These are phyloP conservation scores for Moesziomyces aphidis DNA, from an alignment of 1,284 basidiomycete species.

Conservation along the genomic window DNA sequence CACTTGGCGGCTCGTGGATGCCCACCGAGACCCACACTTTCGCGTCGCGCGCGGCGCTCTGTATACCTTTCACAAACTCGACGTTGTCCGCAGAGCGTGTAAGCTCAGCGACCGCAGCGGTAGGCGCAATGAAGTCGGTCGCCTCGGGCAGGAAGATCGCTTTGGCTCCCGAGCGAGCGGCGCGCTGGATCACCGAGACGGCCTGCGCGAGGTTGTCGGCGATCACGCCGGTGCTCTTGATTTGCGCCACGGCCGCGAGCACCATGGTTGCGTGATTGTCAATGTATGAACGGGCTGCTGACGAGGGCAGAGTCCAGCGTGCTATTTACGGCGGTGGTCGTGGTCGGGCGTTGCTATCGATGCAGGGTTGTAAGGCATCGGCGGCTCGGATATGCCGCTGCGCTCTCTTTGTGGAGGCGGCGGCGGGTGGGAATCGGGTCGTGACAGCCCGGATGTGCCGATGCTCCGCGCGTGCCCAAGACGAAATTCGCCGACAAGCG, in stretches of 20 bases:
- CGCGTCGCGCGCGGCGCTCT: constrained; percentile 67
- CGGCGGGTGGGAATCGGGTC: not conserved
- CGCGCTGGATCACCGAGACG: constrained; percentile 62
- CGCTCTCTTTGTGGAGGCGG: not conserved
- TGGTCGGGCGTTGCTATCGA: no score
- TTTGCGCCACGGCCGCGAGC: constrained; percentile 62
- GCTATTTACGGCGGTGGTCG: no score
- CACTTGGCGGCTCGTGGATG: constrained; percentile 70
- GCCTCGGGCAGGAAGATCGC: constrained; percentile 71
- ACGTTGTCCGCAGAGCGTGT: constrained; percentile 55
- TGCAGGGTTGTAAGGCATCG: no score
- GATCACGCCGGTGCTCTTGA: constrained; percentile 56
- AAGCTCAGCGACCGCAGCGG: constrained; percentile 58
- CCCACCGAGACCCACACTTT: constrained; percentile 70
- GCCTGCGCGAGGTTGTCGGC: constrained; percentile 55
- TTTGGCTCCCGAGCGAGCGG: constrained; percentile 68
- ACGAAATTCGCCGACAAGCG: not conserved
- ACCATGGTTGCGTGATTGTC: constrained; percentile 27
- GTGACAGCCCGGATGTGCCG: not conserved
- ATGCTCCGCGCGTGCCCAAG: not conserved
- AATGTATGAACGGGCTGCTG: not conserved
- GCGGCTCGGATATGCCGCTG: no score
- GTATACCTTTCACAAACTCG: constrained; percentile 68
- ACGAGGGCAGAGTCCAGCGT: no score
- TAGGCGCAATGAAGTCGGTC: constrained; percentile 71